These are phyloP conservation scores for Corchorus olitorius DNA, from an alignment of 345 rosid genomes.

Conservation along the genomic window DNA sequence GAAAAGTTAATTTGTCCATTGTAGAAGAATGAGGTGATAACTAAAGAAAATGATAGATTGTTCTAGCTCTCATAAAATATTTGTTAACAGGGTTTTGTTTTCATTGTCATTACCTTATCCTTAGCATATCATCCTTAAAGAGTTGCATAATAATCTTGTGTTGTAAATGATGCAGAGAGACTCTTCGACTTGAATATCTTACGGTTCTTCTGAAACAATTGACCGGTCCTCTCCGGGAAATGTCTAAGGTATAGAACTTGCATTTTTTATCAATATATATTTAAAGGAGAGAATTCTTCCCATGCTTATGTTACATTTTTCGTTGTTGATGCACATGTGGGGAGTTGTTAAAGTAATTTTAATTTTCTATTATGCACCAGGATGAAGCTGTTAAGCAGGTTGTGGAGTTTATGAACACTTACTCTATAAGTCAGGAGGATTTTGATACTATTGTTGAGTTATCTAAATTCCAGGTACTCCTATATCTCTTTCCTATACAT, in stretches of 20 bases:
- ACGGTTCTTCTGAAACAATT: conserved; percentile 67
- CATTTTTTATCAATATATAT: not conserved
- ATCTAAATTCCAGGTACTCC: conserved; percentile 74
- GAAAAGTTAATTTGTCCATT: not conserved
- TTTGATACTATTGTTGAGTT: conserved; percentile 73
- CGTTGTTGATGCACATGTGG: too few species aligned
- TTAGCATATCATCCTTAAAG: conserved; percentile 9
- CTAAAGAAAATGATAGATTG: not conserved
- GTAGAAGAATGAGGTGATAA: not conserved
- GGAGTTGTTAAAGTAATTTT: not conserved
- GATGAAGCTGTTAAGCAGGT: conserved; percentile 89
- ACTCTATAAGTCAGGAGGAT: conserved; percentile 93
- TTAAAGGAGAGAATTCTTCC: not conserved
- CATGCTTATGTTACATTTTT: not conserved
- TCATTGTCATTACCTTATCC: not conserved
- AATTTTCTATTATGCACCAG: conserved; percentile 38
- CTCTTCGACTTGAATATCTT: conserved; percentile 78
- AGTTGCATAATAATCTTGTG: conserved; percentile 17
- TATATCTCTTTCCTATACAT: not conserved
- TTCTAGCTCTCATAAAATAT: conserved; percentile 1
- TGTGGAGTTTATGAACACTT: conserved; percentile 83
- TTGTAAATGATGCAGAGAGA: conserved; percentile 51
- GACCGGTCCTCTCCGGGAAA: conserved; percentile 71
- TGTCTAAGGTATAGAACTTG: conserved; percentile 68
- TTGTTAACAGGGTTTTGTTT: not conserved